Base-by-base conservation (phyloP, 1,284 basidiomycete genomes). In the Cystobasidiaceae sp. region DNA sequence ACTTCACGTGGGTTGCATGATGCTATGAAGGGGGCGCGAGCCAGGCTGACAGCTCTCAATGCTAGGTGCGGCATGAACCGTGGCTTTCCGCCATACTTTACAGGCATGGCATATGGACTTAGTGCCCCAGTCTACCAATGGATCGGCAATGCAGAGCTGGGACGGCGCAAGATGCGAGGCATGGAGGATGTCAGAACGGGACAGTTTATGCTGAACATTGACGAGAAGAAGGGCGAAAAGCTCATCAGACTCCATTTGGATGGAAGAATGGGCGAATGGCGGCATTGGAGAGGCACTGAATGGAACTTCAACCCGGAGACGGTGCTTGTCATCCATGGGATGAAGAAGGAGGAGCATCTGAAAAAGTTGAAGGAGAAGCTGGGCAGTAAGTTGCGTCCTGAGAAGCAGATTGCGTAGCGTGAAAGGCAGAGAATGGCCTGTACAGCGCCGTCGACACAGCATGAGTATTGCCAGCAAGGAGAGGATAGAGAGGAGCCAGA, bases 41-140 rank as follows among this genome's bases (percentile, higher is more conserved):
- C n/a, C n/a, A n/a, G n/a, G n/a, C n/a, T n/a, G n/a, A 6, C 5
- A 33, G 11, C 15, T 5, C 15, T 46, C n/a, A 25, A 33, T 50
- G 13, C 43, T 50, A 64, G 61, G 11, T 64, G 61, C 25, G 61
- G 61, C 5, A 19, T 64, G 13, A 30, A 37, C 27, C 50, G 61
- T 28, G 61, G 46, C 27, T 64, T 44, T 23, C 51, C 51, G 28
- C 39, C 33, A 30, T 64, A 41, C 27, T 64, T 64, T 33, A 64
- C 61, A 1, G 61, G 61, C 13, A 56, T 55, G 61, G 46, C 48
- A 9, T 64, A 64, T n/a, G 61, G 61, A n/a, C 34, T 64, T 7
- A 54, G 49, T 48, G 50, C 61, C 7, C 61, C 61, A 2, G 19
- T 64, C 4, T 64, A 55, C 32, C 61, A 64, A 39, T 64, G 61